These are phyloP conservation scores for Tetrastigma voinierianum DNA, from an alignment of 164 flowering plant genomes.

Conservation along the genomic window DNA sequence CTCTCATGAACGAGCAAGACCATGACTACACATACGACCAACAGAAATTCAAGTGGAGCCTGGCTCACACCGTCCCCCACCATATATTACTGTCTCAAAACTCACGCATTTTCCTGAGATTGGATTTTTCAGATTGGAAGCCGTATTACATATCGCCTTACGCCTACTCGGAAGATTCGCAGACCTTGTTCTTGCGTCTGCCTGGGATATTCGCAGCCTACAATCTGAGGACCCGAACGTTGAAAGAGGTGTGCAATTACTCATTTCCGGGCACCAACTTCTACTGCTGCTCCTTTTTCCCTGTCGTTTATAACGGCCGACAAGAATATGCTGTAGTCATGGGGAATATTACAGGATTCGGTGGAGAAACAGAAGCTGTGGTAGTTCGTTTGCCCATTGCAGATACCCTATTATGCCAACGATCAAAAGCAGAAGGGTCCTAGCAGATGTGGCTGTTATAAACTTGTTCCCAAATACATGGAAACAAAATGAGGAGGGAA, in stretches of 20 bases:
- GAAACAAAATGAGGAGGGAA: no score
- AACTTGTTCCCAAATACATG: no score
- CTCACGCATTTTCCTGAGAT: background rate
- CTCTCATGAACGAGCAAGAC: slow-evolving; percentile 8
- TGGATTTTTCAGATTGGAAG: background rate
- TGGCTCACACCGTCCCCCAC: no score
- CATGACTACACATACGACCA: background rate
- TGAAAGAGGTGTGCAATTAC: slow-evolving; percentile 4
- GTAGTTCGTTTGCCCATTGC: no score
- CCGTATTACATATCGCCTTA: background rate
- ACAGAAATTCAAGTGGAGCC: no score
- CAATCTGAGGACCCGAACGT: background rate
- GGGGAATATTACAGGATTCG: no score
- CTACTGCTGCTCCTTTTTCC: slow-evolving; percentile 1
- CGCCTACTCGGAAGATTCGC: background rate
- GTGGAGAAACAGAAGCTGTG: no score
- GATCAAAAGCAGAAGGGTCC: no score
- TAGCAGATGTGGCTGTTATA: no score
- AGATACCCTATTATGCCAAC: no score
- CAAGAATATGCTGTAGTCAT: no score
- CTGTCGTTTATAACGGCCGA: background rate
- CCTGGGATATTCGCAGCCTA: slow-evolving; percentile 3
- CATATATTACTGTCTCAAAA: no score
- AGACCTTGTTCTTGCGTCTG: slow-evolving; percentile 11
- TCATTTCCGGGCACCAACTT: background rate